Conservation (phyloP, 768 basidiomycete species). For the Tylopilus balloui region DNA sequence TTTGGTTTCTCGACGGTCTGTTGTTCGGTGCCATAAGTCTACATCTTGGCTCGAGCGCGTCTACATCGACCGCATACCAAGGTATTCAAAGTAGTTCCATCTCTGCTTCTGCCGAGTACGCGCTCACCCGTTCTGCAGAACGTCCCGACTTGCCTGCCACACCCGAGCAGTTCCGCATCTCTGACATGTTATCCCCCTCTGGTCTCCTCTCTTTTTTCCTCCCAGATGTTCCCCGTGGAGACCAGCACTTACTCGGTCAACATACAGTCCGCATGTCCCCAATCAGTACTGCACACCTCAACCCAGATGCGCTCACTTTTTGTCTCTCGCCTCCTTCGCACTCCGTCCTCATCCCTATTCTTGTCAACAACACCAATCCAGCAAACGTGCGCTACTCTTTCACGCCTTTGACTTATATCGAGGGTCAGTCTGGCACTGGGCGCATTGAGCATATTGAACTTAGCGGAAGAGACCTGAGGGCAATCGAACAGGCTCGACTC, state of each 20-base stretch:
- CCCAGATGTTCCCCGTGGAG: constrained; percentile 34
- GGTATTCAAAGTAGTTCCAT: constrained; percentile 32
- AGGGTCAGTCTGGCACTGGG: constrained; percentile 34
- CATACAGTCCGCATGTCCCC: constrained; percentile 92
- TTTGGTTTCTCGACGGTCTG: constrained; percentile 64
- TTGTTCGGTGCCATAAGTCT: constrained; percentile 69
- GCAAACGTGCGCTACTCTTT: constrained; percentile 68
- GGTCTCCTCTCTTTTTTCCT: constrained; percentile 43
- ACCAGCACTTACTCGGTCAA: constrained; percentile 72
- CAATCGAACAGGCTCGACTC: constrained; percentile 56
- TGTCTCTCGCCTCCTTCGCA: constrained; percentile 57
- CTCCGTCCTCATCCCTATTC: constrained; percentile 69
- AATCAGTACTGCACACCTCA: constrained; percentile 87
- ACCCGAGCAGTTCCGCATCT: constrained; percentile 43
- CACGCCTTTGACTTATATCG: constrained; percentile 54
- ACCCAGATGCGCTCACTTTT: constrained; percentile 68
- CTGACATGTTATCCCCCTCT: constrained; percentile 48
- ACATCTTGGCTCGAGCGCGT: constrained; percentile 37
- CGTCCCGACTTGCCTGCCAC: constrained; percentile 39
- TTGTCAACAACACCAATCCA: constrained; percentile 88
- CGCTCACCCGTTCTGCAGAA: constrained; percentile 22
- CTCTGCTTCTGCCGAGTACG: neutral
- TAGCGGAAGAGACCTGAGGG: constrained; percentile 58
- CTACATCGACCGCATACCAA: constrained; percentile 13
- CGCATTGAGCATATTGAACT: constrained; percentile 55